A percentile compares a stretch with the other conserved stretches of the same genome.
Evolutionary conservation across 345 rosid species (phyloP).

Genomic region (Eucalyptus marginata): DNA sequence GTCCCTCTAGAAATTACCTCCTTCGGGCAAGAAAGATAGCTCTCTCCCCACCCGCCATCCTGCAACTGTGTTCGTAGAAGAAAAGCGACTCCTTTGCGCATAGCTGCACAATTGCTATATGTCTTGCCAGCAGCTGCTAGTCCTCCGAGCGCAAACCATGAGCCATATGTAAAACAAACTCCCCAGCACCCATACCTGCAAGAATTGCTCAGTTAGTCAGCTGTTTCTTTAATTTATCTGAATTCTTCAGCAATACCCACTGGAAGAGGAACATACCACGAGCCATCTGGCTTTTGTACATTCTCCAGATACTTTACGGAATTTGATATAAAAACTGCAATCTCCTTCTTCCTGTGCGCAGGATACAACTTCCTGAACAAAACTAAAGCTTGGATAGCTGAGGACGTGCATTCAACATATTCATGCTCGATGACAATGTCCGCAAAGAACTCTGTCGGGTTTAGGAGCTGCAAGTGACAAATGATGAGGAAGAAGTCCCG

Average conservation of each 20-base stretch:
- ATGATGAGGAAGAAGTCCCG: too few relatives aligned
- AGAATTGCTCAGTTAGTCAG: neutral
- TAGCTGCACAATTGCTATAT: constrained; percentile 6
- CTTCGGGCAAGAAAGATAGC: constrained; percentile 31
- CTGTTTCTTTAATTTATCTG: neutral
- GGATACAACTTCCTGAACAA: too few relatives aligned
- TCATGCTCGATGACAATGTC: too few relatives aligned
- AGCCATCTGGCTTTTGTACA: constrained; percentile 36
- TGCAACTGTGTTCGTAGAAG: constrained; percentile 18
- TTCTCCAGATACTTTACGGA: too few relatives aligned
- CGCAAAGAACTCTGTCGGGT: too few relatives aligned
- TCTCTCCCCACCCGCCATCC: constrained; percentile 57
- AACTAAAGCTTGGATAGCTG: too few relatives aligned
- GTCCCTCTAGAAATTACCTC: constrained; percentile 6
- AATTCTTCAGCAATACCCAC: neutral
- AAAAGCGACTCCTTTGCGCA: constrained; percentile 29
- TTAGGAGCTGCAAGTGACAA: too few relatives aligned
- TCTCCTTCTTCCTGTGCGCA: neutral
- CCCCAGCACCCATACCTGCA: constrained; percentile 50
- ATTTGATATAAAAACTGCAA: too few relatives aligned
- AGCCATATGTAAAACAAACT: constrained; percentile 34
- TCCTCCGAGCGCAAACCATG: constrained; percentile 33
- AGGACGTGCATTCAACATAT: too few relatives aligned
- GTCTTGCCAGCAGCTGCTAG: constrained; percentile 32
- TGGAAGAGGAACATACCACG: constrained; percentile 16